These are phyloP conservation scores for Aspergillus hortae DNA, from an alignment of 2,329 filamentous ascomycete genomes.

Conservation along the genomic window DNA sequence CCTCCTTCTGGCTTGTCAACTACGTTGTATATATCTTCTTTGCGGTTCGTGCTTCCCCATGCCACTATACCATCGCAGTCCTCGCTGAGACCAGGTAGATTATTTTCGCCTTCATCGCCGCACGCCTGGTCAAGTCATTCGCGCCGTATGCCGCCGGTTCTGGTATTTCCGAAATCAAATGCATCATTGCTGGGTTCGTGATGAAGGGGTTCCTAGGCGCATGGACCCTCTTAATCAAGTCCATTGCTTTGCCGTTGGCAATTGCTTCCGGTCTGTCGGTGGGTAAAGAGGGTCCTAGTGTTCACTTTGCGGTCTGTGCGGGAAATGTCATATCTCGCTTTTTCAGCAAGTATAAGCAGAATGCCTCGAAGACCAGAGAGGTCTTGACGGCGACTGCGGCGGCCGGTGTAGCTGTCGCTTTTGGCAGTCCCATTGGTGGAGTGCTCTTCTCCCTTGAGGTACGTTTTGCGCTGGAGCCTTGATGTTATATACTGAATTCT, in stretches of 20 bases:
- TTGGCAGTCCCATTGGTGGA: slow-evolving; percentile 94
- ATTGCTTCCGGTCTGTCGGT: slow-evolving; percentile 93
- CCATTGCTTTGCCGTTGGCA: slow-evolving; percentile 80
- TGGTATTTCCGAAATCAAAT: slow-evolving; percentile 98
- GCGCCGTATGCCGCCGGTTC: slow-evolving; percentile 95
- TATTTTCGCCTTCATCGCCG: slow-evolving; percentile 76
- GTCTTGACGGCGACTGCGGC: slow-evolving; percentile 93
- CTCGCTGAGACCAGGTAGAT: slow-evolving; percentile 45
- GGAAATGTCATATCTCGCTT: slow-evolving; percentile 93
- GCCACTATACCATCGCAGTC: neutral
- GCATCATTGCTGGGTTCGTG: slow-evolving; percentile 96
- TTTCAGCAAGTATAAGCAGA: slow-evolving; percentile 87
- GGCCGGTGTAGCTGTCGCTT: slow-evolving; percentile 92
- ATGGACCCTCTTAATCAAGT: slow-evolving; percentile 92
- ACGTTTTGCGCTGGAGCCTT: slow-evolving; percentile 5
- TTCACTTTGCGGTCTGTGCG: slow-evolving; percentile 98
- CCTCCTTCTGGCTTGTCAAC: slow-evolving; percentile 70
- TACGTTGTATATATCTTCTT: slow-evolving; percentile 87
- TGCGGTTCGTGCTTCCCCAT: slow-evolving; percentile 53
- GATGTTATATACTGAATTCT: slow-evolving; percentile 13
- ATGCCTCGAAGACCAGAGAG: slow-evolving; percentile 90
- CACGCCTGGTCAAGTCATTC: slow-evolving; percentile 81
- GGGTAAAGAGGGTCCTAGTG: slow-evolving; percentile 94
- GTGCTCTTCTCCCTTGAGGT: slow-evolving; percentile 90
- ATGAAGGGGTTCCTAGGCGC: slow-evolving; percentile 97